A percentile compares a stretch with the other conserved stretches of the same genome.
phyloP scores from a whole-genome alignment of 306 rosid species.

The Dalbergia cultrata region DNA sequence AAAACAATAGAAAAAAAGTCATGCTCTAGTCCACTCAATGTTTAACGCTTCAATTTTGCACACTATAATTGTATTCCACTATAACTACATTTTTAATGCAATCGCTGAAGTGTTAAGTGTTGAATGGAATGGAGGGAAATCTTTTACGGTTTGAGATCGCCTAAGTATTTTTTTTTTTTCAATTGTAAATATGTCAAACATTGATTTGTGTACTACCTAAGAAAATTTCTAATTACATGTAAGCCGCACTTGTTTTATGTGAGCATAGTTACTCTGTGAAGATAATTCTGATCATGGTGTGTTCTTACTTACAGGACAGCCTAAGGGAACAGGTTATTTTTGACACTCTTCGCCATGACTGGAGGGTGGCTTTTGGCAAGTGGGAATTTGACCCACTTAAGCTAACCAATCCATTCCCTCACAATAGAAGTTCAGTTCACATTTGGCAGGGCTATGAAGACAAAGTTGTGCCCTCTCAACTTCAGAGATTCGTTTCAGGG shows the following conservation, averaged over 20 bases:
- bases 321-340: conserved; percentile 69
- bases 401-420: conserved; percentile 70
- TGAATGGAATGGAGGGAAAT: no score
- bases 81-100: no score
- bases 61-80: no score
- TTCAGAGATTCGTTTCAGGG: conserved; percentile 80
- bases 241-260: not conserved
- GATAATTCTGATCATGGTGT: conserved; percentile 30
- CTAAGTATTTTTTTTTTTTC: no score
- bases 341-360: conserved; percentile 81
- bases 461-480: conserved; percentile 84
- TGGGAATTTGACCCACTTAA: conserved; percentile 93
- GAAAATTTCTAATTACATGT: not conserved
- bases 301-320: conserved; percentile 60
- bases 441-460: conserved; percentile 97
- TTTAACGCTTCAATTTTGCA: no score
- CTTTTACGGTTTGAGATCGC: no score
- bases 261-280: not conserved
- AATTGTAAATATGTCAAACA: not conserved
- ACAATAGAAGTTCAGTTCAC: conserved; percentile 66
- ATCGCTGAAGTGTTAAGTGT: no score
- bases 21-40: no score
- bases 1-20: no score
- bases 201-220: not conserved
- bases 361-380: conserved; percentile 73